Evolutionary conservation across 306 rosid genomes (phyloP), one percentile per base, ranked within the genome.

Genomic region (Quercus engelmannii): DNA sequence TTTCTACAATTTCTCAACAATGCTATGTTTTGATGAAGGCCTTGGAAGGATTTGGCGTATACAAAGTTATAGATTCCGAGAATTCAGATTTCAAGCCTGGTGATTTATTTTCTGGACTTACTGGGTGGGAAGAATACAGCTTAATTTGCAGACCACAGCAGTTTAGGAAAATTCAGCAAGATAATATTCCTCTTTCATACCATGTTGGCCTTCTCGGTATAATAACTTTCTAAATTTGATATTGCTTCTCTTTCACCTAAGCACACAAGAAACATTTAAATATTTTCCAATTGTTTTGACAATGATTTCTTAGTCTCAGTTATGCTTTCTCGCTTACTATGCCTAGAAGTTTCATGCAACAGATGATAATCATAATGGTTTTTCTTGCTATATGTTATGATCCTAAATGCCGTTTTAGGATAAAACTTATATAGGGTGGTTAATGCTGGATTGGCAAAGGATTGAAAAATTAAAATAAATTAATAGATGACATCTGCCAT

Each of bases 191-290:
- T 73, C 87, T 83, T 3, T 88, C 91, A 33, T 83, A 58, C 75
- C 89, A 88, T 83, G 74, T 88, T 77, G 91, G 91, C 21, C 91
- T 88, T 80, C 91, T 88, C 73, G 91, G 91, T 85, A 87, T 79
- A 57, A 58, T 46, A 31, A 58, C 75, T 38, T 9, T 79, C 71
- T 73, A 21, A 6, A 14, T 65, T 65, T 65, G 43, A 19, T 20
- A 67, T 33, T 67, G 52, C 17, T 4, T 35, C 72, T 35, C 65
- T 35, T 67, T 35, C 2, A 35, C 72, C 25, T 19, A 23, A 67
- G 20, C 52, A 33, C 11, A 18, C 17, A 67, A 33, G 25, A 67
- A 67, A 33, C 52, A 33, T 67, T 67, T 31, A 31, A 3, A 67
- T 18, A 7, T 59, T 21, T 59, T 59, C 31, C 30, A 21, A 3